Conservation (phyloP, 768 basidiomycete genomes). For the Suillus placidus region DNA sequence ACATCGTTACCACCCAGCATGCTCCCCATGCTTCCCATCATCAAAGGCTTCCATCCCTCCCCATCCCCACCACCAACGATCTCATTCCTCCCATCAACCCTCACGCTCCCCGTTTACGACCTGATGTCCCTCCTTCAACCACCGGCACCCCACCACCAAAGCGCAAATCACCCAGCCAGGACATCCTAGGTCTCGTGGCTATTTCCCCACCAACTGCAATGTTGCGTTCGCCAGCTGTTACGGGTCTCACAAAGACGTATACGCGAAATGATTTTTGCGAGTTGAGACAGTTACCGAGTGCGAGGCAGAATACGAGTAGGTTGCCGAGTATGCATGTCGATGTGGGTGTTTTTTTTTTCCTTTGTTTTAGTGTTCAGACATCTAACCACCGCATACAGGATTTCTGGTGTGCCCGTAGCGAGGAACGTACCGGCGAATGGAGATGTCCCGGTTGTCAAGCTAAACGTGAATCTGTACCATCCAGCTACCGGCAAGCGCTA, state of each 20-base stretch:
- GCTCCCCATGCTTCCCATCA: constrained; percentile 5
- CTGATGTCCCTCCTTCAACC: constrained; percentile 52
- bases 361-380: not conserved
- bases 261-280: constrained; percentile 80
- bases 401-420: constrained; percentile 65
- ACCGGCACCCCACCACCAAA: constrained; percentile 48
- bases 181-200: constrained; percentile 61
- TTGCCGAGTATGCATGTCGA: constrained; percentile 85
- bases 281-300: constrained; percentile 64
- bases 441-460: constrained; percentile 93
- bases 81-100: constrained; percentile 38
- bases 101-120: constrained; percentile 49
- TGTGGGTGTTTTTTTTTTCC: constrained; percentile 44
- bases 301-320: constrained; percentile 82
- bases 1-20: not conserved
- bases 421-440: constrained; percentile 78
- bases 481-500: constrained; percentile 61
- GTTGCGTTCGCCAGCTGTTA: constrained; percentile 69
- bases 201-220: constrained; percentile 73
- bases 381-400: constrained; percentile 6
- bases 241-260: constrained; percentile 83
- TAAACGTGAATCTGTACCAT: constrained; percentile 66
- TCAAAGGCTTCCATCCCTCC: constrained; percentile 18
- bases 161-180: constrained; percentile 49
- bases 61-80: constrained; percentile 28